phyloP scores from a whole-genome alignment of 2,329 filamentous ascomycete species.

The Metarhizium brunneum region DNA sequence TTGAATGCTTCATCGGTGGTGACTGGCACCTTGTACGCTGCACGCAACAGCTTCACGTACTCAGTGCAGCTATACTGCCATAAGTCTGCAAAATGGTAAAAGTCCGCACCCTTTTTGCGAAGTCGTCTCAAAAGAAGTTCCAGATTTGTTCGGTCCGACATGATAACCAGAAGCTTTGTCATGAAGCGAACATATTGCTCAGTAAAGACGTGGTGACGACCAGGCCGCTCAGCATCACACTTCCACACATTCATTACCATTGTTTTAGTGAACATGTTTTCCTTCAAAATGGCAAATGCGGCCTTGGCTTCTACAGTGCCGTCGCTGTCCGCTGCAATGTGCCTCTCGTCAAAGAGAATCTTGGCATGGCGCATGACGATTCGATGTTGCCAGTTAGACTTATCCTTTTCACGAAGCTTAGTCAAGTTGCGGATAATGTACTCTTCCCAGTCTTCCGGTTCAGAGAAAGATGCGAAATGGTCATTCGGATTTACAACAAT shows the following conservation, averaged over 20 bases:
- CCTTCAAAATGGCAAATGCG: constrained; percentile 65
- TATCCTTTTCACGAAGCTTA: constrained; percentile 61
- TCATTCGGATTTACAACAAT: constrained; percentile 23
- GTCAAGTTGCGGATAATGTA: constrained; percentile 43
- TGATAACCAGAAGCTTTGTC: constrained; percentile 61
- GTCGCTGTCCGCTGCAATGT: constrained; percentile 29
- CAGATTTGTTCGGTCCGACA: constrained; percentile 65
- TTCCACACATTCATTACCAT: constrained; percentile 95
- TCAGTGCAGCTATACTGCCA: constrained; percentile 47
- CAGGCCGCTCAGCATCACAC: constrained; percentile 73
- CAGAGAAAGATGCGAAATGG: constrained; percentile 23
- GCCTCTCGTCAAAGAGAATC: constrained; percentile 41
- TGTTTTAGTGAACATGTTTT: constrained; percentile 78
- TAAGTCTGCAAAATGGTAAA: constrained; percentile 52
- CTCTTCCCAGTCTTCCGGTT: constrained; percentile 50
- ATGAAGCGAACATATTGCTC: constrained; percentile 80
- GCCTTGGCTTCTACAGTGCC: constrained; percentile 60
- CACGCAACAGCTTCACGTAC: constrained; percentile 44
- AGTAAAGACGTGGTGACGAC: constrained; percentile 87
- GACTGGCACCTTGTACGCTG: constrained; percentile 34
- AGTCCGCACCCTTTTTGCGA: constrained; percentile 71
- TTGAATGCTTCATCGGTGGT: constrained; percentile 48
- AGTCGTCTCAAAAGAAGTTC: constrained; percentile 73
- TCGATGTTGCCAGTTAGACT: constrained; percentile 91
- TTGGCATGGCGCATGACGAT: constrained; percentile 67